These are phyloP conservation scores for Venturia effusa DNA, from an alignment of 2,329 filamentous ascomycete species.

Conservation along the genomic window DNA sequence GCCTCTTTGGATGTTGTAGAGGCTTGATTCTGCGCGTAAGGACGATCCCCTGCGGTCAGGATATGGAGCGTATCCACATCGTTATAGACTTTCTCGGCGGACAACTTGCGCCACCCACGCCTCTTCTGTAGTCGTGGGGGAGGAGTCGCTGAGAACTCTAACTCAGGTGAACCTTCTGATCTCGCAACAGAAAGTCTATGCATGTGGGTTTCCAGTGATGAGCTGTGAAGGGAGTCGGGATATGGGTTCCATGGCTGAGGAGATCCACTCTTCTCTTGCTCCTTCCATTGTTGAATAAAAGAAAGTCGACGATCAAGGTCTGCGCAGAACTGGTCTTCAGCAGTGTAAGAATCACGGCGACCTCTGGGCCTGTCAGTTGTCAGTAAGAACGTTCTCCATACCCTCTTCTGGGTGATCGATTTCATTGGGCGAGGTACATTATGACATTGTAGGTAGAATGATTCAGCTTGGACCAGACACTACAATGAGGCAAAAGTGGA, in stretches of 20 bases:
- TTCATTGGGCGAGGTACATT: neutral
- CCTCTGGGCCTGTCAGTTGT: neutral
- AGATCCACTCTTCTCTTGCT: neutral
- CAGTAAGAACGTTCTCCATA: neutral
- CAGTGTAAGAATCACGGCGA: constrained; percentile 4
- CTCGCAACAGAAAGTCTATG: neutral
- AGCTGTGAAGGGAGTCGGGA: neutral
- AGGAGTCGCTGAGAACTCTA: neutral
- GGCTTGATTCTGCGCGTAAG: neutral
- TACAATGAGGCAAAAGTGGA: neutral
- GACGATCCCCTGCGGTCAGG: neutral
- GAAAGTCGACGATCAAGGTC: constrained; percentile 4
- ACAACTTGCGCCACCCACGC: neutral
- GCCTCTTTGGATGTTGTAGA: neutral
- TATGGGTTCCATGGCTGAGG: constrained; percentile 3
- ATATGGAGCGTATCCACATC: neutral
- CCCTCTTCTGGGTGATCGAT: neutral
- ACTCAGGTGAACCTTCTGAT: neutral
- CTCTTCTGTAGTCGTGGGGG: neutral
- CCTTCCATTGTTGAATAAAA: neutral
- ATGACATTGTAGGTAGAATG: constrained; percentile 1
- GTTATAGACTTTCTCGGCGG: neutral
- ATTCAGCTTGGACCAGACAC: neutral
- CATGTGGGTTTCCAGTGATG: constrained; percentile 6
- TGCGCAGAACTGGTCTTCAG: constrained; percentile 2